Conservation (phyloP, 1,139 yeast species). For the Blastobotrys aristatus region DNA sequence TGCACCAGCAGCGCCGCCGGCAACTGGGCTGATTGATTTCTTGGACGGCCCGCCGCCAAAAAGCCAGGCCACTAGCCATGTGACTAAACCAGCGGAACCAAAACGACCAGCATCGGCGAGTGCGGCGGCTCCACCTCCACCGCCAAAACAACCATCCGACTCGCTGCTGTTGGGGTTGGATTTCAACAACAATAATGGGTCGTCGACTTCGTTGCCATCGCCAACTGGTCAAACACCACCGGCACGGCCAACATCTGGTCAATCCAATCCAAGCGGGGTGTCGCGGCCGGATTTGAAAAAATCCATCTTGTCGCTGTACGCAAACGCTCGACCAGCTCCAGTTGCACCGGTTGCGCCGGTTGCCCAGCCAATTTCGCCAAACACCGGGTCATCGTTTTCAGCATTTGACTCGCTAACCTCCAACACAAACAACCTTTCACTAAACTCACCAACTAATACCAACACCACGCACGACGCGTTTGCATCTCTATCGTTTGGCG, state of each 20-base stretch:
- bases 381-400: neutral
- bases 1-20: neutral
- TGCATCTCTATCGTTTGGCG: constrained; percentile 14
- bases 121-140: constrained; percentile 15
- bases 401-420: constrained; percentile 14
- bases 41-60: constrained; percentile 13
- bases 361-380: neutral
- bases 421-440: constrained; percentile 17
- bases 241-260: neutral
- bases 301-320: constrained; percentile 82
- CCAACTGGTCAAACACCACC: constrained; percentile 10
- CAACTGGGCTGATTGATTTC: neutral
- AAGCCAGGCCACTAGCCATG: constrained; percentile 15
- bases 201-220: constrained; percentile 18
- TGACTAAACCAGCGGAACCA: constrained; percentile 9
- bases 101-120: constrained; percentile 2
- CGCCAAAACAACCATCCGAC: constrained; percentile 15
- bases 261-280: constrained; percentile 17
- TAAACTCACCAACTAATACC: neutral
- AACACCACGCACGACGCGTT: constrained; percentile 8
- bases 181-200: constrained; percentile 22
- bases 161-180: constrained; percentile 34
- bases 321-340: constrained; percentile 35
- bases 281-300: constrained; percentile 77
- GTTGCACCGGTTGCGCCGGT: constrained; percentile 10